These are phyloP conservation scores for Amauroascus niger DNA, from an alignment of 2,329 filamentous ascomycete species.

Conservation along the genomic window DNA sequence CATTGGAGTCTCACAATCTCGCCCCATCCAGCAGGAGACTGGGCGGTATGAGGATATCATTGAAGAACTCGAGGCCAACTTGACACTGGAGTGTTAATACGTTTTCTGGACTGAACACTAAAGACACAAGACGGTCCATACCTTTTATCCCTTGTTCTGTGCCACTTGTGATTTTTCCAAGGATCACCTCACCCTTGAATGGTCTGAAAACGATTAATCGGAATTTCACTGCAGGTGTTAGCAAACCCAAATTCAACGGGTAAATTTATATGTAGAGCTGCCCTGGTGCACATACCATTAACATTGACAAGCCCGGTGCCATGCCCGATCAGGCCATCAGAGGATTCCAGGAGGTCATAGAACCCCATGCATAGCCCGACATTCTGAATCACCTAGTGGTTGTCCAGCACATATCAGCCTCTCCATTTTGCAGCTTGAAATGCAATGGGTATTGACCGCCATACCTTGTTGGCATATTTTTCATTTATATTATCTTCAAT, in stretches of 20 bases:
- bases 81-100: constrained; percentile 15
- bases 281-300: too few relatives aligned
- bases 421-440: not conserved
- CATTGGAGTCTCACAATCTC: constrained; percentile 55
- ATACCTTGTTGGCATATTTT: constrained; percentile 88
- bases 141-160: constrained; percentile 62
- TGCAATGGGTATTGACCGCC: not conserved
- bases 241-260: not conserved
- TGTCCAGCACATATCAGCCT: not conserved
- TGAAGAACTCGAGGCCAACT: constrained; percentile 87
- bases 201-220: constrained; percentile 88
- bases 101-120: not conserved
- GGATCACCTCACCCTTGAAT: constrained; percentile 87
- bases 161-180: constrained; percentile 70
- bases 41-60: constrained; percentile 74
- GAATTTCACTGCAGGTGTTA: constrained; percentile 61
- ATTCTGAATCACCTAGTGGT: constrained; percentile 69
- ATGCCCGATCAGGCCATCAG: constrained; percentile 88
- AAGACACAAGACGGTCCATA: constrained; percentile 30
- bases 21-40: constrained; percentile 65
- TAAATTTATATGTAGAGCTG: not conserved
- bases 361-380: constrained; percentile 88
- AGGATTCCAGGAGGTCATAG: constrained; percentile 80
- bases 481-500: constrained; percentile 95
- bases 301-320: constrained; percentile 88